These are phyloP conservation scores for Antarctomyces pellizariae DNA, from an alignment of 495 filamentous ascomycete species.

Conservation along the genomic window DNA sequence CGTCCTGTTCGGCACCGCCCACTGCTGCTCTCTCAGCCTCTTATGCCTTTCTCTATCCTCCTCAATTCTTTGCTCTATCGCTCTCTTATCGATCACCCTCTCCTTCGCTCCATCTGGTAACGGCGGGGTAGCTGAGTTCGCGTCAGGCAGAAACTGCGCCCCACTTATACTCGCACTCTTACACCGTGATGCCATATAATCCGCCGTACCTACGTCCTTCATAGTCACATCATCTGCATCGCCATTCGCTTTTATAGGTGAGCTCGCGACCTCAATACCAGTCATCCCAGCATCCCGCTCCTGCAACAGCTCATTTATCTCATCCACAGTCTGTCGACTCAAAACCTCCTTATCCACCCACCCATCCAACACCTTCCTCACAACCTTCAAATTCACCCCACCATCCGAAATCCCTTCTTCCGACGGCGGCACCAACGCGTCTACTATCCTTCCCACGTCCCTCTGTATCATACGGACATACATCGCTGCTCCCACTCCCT, in stretches of 20 bases:
- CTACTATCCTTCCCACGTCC: constrained; percentile 73
- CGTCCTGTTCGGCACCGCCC: constrained; percentile 38
- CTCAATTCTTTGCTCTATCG: constrained; percentile 88
- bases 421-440: constrained; percentile 70
- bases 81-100: constrained; percentile 65
- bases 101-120: no score
- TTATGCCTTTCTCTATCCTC: constrained; percentile 94
- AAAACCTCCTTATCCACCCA: constrained; percentile 89
- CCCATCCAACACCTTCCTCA: constrained; percentile 60
- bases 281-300: constrained; percentile 32
- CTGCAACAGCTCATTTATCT: constrained; percentile 60
- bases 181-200: constrained; percentile 1
- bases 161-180: no score
- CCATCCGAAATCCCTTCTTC: constrained; percentile 75
- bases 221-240: neutral
- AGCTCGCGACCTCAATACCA: neutral
- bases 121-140: no score
- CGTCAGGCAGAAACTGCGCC: no score
- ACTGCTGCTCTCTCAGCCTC: constrained; percentile 65
- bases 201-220: neutral
- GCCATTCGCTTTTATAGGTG: neutral
- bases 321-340: constrained; percentile 43
- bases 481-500: constrained; percentile 40
- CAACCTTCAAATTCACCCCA: constrained; percentile 83
- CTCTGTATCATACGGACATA: constrained; percentile 87